phyloP scores from a whole-genome alignment of 495 filamentous ascomycete species.

The Trichoderma gamsii region DNA sequence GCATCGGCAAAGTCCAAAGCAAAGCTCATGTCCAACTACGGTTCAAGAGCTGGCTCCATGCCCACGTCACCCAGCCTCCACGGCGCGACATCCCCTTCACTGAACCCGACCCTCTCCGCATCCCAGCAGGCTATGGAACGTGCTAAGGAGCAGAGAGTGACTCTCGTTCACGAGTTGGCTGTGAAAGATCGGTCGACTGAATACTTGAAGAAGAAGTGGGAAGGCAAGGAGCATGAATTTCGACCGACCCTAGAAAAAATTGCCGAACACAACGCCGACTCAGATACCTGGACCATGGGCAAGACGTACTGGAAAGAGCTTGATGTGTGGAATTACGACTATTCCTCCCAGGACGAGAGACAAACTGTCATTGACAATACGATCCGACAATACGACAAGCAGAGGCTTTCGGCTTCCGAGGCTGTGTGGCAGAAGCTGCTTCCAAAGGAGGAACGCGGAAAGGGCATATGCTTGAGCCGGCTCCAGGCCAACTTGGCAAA shows the following conservation, averaged over 20 bases:
- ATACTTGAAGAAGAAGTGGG: constrained; percentile 49
- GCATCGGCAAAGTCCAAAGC: constrained; percentile 6
- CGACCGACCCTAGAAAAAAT: constrained; percentile 51
- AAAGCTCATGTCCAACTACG: constrained; percentile 11
- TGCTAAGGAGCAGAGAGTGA: constrained; percentile 48
- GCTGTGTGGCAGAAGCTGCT: constrained; percentile 76
- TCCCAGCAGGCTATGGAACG: constrained; percentile 48
- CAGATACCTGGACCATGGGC: constrained; percentile 53
- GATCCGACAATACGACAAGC: constrained; percentile 72
- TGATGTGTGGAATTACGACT: constrained; percentile 73
- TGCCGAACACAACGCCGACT: constrained; percentile 47
- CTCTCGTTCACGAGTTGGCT: constrained; percentile 71
- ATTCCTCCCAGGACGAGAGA: constrained; percentile 59
- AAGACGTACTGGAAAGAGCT: constrained; percentile 75
- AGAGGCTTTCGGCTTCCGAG: constrained; percentile 65
- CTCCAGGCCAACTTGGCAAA: constrained; percentile 57
- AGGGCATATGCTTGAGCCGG: constrained; percentile 73
- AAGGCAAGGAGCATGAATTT: constrained; percentile 53
- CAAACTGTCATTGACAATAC: constrained; percentile 77
- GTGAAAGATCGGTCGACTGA: constrained; percentile 52
- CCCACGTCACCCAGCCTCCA: constrained; percentile 17
- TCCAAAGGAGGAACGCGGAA: constrained; percentile 66
- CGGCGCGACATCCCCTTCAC: constrained; percentile 46
- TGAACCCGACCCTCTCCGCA: constrained; percentile 32
- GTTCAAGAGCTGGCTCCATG: constrained; percentile 3